Evolutionary conservation across 208 protist genomes (phyloP).

Genomic region (Dictyostelium gargantuum): DNA sequence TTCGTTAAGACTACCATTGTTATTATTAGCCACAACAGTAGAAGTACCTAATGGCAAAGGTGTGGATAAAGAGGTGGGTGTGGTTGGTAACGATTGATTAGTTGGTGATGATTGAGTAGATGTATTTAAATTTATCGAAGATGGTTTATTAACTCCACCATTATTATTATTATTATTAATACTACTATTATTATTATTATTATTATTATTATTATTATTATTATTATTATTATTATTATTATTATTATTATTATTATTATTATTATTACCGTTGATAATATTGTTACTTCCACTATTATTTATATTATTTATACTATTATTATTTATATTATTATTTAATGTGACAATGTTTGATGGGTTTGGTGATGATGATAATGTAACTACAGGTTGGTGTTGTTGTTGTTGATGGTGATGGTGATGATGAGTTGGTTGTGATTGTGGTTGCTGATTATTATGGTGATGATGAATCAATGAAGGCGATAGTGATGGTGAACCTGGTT

Average conservation of each 20-base stretch:
- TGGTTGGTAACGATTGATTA: not conserved
- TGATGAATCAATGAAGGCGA: not conserved
- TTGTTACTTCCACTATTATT: not conserved
- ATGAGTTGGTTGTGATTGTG: not conserved
- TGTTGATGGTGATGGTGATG: not conserved
- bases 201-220: not conserved
- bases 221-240: too few species aligned
- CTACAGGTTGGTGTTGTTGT: not conserved
- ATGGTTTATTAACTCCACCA: not conserved
- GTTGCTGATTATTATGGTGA: not conserved
- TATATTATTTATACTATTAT: not conserved
- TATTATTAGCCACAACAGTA: conserved; percentile 5
- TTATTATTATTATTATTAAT: not conserved
- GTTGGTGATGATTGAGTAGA: not conserved
- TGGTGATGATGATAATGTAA: not conserved
- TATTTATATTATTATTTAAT: not conserved
- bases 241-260: not conserved
- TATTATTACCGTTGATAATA: not conserved
- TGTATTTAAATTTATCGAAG: not conserved
- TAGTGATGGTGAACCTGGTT: not conserved
- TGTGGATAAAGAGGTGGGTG: not conserved
- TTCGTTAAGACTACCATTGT: not conserved
- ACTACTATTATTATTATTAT: not conserved
- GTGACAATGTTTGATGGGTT: not conserved
- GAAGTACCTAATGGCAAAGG: not conserved